A percentile compares a stretch with the other conserved stretches of the same genome.
Conservation (phyloP, 2,329 filamentous ascomycete genomes). For the Raffaelea ambrosiae region DNA sequence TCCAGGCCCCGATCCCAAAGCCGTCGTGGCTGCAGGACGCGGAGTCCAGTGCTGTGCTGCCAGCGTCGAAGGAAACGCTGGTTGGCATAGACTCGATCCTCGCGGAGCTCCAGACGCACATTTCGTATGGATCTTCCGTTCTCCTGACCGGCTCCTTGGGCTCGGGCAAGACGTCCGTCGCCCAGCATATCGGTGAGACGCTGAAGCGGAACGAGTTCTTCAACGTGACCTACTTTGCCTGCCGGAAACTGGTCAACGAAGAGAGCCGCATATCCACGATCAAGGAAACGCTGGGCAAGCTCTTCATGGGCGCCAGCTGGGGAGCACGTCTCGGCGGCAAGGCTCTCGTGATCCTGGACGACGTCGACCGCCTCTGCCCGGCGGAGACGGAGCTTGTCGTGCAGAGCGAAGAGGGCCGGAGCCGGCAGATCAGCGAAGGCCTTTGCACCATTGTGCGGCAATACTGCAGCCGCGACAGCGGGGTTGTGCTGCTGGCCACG, state of each 20-base stretch:
- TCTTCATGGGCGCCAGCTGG: slow-evolving; percentile 90
- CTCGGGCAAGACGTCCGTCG: slow-evolving; percentile 78
- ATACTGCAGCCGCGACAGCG: slow-evolving; percentile 70
- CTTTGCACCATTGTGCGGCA: slow-evolving; percentile 76
- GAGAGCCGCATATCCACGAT: slow-evolving; percentile 84
- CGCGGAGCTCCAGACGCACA: slow-evolving; percentile 61
- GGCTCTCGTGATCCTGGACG: slow-evolving; percentile 80
- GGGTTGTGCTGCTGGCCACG: slow-evolving; percentile 80
- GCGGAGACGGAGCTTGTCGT: slow-evolving; percentile 91
- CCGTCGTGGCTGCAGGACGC: slow-evolving; percentile 44
- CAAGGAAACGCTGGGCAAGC: slow-evolving; percentile 74
- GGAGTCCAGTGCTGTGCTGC: slow-evolving; percentile 24
- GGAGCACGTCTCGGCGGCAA: slow-evolving; percentile 78
- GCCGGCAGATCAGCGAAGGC: slow-evolving; percentile 84
- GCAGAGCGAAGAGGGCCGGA: slow-evolving; percentile 86
- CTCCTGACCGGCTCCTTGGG: slow-evolving; percentile 83
- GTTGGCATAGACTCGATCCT: slow-evolving; percentile 80
- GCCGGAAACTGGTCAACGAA: slow-evolving; percentile 78
- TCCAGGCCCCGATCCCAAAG: slow-evolving; percentile 64
- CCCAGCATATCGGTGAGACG: slow-evolving; percentile 65
- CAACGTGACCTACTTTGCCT: slow-evolving; percentile 78
- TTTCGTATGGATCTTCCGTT: slow-evolving; percentile 81
- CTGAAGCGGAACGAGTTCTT: slow-evolving; percentile 67
- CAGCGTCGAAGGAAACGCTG: slow-evolving; percentile 36
- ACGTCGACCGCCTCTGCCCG: slow-evolving; percentile 86